These are phyloP conservation scores for Spinellus fusiger DNA, from an alignment of 192 early-diverging fungal genomes.

Conservation along the genomic window DNA sequence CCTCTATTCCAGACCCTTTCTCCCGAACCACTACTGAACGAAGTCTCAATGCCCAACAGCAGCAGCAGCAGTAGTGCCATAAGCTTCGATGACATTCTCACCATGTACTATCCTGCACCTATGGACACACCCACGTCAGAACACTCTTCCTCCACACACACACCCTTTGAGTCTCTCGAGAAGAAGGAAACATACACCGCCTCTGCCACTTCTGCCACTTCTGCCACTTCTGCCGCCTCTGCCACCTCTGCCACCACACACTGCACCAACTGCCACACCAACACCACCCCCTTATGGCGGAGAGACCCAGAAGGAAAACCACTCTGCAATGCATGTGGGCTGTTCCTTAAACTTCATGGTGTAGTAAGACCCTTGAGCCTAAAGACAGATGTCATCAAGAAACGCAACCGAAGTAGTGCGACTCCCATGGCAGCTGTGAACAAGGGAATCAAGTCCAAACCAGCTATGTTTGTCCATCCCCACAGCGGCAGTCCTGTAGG, in stretches of 20 bases:
- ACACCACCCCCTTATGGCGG: constrained; percentile 85
- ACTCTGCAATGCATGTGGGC: constrained; percentile 92
- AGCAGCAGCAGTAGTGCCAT: background rate
- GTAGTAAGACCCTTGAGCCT: constrained; percentile 71
- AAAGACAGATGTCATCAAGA: constrained; percentile 79
- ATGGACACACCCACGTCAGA: background rate
- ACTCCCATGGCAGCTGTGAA: constrained; percentile 3
- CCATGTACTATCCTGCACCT: background rate
- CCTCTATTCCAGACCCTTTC: background rate
- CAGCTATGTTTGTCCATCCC: background rate
- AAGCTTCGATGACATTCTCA: constrained; percentile 5
- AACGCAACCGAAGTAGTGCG: constrained; percentile 61
- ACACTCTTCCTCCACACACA: background rate
- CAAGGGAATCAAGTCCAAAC: background rate
- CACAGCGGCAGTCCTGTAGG: too few relatives aligned
- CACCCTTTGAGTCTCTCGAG: background rate
- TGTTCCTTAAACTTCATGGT: constrained; percentile 92
- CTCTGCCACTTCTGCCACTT: too few relatives aligned
- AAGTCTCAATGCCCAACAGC: too few relatives aligned
- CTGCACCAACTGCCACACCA: constrained; percentile 81
- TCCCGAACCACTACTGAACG: background rate
- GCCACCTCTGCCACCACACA: constrained; percentile 12
- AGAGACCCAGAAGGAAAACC: constrained; percentile 74
- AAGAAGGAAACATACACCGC: too few relatives aligned
- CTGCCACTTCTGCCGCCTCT: too few relatives aligned